Evolutionary conservation across 202 grass and related monocot genomes (phyloP).

Genomic region (Carex sylvatica): DNA sequence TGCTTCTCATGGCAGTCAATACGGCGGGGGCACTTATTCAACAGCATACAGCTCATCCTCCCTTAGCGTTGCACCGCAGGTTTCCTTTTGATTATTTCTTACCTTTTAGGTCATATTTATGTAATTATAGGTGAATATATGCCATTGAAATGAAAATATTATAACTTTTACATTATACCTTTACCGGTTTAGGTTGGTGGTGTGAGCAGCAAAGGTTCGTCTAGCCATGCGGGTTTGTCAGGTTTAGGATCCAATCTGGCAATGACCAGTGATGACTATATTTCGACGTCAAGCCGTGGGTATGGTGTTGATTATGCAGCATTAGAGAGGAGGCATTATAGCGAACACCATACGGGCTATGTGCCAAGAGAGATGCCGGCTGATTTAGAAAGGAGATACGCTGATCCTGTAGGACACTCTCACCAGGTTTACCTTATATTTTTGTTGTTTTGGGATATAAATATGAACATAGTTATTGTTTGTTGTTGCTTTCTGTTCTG

Average conservation of each 20-base stretch:
- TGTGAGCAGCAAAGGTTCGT: slow-evolving; percentile 71
- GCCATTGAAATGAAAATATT: neutral
- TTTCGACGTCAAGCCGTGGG: slow-evolving; percentile 54
- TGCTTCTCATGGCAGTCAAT: slow-evolving; percentile 46
- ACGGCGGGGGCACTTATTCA: slow-evolving; percentile 57
- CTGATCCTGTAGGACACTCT: slow-evolving; percentile 53
- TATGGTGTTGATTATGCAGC: slow-evolving; percentile 66
- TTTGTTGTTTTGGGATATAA: neutral
- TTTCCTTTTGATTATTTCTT: slow-evolving; percentile 21
- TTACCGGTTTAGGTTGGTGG: slow-evolving; percentile 57
- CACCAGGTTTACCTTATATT: slow-evolving; percentile 37
- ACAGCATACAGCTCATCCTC: slow-evolving; percentile 53
- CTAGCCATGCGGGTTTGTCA: slow-evolving; percentile 48
- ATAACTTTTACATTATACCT: neutral
- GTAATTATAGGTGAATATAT: slow-evolving; percentile 5
- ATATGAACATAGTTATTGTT: slow-evolving; percentile 15
- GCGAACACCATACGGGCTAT: slow-evolving; percentile 69
- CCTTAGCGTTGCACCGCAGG: slow-evolving; percentile 47
- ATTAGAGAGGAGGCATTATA: slow-evolving; percentile 76
- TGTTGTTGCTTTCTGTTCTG: slow-evolving; percentile 11
- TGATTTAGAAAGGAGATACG: slow-evolving; percentile 94
- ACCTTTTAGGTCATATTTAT: neutral
- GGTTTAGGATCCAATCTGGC: slow-evolving; percentile 52
- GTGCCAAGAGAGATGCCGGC: slow-evolving; percentile 55
- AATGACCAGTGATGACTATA: slow-evolving; percentile 78